Conservation (phyloP, 192 early-diverging fungal genomes). For the Entomortierella beljakovae region DNA sequence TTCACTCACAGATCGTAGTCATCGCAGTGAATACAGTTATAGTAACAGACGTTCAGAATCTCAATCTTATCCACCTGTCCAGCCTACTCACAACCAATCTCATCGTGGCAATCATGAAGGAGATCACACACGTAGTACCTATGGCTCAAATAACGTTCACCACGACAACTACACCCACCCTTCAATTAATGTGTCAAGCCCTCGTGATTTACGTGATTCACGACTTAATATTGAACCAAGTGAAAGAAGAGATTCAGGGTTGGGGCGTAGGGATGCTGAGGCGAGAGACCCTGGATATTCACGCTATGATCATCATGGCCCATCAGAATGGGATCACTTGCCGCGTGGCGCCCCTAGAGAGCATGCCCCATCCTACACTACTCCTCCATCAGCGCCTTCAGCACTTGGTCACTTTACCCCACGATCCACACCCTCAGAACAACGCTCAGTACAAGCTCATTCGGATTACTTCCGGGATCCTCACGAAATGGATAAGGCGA, state of each 20-base stretch:
- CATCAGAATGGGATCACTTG: slow-evolving; percentile 7
- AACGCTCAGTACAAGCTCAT: slow-evolving; percentile 25
- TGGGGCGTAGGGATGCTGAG: slow-evolving; percentile 19
- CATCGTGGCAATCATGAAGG: no score
- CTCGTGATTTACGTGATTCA: neutral
- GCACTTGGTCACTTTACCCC: neutral
- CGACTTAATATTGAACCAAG: neutral
- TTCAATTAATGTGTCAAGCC: no score
- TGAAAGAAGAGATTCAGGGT: slow-evolving; percentile 17
- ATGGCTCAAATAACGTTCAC: neutral
- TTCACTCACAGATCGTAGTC: neutral
- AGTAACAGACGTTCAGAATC: neutral
- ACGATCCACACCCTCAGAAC: slow-evolving; percentile 5
- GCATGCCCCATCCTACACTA: neutral
- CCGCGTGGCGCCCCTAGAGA: slow-evolving; percentile 1
- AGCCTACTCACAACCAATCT: no score
- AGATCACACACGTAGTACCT: neutral
- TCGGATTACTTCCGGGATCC: slow-evolving; percentile 16
- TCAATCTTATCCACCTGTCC: neutral
- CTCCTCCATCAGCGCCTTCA: slow-evolving; percentile 5
- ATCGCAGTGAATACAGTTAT: neutral
- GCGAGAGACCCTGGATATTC: neutral
- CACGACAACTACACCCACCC: no score
- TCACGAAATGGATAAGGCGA: slow-evolving; percentile 12
- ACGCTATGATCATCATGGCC: neutral